phyloP scores from a whole-genome alignment of 2,329 filamentous ascomycete species.

The Cryphonectria naterciae region DNA sequence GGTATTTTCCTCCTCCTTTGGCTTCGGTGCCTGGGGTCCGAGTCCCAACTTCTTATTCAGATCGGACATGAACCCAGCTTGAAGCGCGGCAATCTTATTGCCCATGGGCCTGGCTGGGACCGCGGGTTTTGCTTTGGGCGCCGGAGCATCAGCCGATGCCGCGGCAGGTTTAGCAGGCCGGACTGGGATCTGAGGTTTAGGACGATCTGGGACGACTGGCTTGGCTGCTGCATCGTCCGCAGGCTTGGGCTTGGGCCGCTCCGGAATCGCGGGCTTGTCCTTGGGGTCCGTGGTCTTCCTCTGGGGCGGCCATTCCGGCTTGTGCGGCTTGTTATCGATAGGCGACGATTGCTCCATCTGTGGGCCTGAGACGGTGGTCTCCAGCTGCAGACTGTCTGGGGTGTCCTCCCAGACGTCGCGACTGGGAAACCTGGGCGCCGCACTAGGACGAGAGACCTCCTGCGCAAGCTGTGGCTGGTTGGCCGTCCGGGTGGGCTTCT shows the following conservation, averaged over 20 bases:
- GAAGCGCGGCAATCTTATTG: slow-evolving; percentile 87
- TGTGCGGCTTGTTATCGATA: slow-evolving; percentile 53
- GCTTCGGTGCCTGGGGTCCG: slow-evolving; percentile 71
- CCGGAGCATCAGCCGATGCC: slow-evolving; percentile 47
- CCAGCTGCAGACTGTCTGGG: slow-evolving; percentile 79
- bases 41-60: slow-evolving; percentile 86
- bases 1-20: slow-evolving; percentile 64
- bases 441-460: slow-evolving; percentile 53
- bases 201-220: slow-evolving; percentile 54
- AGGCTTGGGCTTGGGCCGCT: slow-evolving; percentile 57
- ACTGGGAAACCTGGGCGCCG: slow-evolving; percentile 81
- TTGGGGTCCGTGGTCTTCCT: slow-evolving; percentile 45
- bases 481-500: slow-evolving; percentile 53
- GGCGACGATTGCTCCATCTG: slow-evolving; percentile 53
- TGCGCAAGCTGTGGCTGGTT: slow-evolving; percentile 55
- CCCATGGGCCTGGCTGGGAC: slow-evolving; percentile 79
- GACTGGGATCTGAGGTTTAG: slow-evolving; percentile 64
- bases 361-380: slow-evolving; percentile 70
- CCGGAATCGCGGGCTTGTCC: slow-evolving; percentile 53
- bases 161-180: slow-evolving; percentile 61
- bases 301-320: slow-evolving; percentile 60
- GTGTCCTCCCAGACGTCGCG: slow-evolving; percentile 94
- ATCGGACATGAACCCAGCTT: slow-evolving; percentile 91
- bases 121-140: slow-evolving; percentile 76
- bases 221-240: slow-evolving; percentile 38